Evolutionary conservation across 139 green algal species (phyloP).

Genomic region (Auxenochlorella pyrenoidosa): DNA sequence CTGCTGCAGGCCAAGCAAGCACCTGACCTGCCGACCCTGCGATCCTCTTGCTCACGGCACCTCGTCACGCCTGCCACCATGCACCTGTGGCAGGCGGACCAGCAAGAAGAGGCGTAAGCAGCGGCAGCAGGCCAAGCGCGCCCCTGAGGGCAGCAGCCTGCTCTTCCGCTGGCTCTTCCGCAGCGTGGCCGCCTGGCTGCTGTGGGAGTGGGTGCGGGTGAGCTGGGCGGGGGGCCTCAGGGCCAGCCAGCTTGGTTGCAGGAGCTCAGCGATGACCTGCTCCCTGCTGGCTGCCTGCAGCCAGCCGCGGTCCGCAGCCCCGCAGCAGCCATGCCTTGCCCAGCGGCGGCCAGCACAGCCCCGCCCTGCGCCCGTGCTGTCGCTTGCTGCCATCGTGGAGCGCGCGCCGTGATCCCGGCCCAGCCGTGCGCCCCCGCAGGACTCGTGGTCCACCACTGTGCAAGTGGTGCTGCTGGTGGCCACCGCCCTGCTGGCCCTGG

Average conservation of each 20-base stretch:
- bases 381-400: no score
- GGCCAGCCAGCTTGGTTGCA: background rate
- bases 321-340: background rate
- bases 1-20: no score
- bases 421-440: slow-evolving; percentile 9
- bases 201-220: slow-evolving; percentile 50
- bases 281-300: no score
- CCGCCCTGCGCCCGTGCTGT: no score
- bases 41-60: background rate
- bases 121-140: background rate
- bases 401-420: no score
- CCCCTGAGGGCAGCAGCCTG: slow-evolving; percentile 6
- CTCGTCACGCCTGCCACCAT: background rate
- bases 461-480: slow-evolving; percentile 44
- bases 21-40: no score
- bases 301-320: no score
- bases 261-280: no score
- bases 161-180: slow-evolving; percentile 58
- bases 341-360: background rate
- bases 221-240: background rate
- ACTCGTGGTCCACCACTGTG: slow-evolving; percentile 39
- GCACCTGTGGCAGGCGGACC: slow-evolving; percentile 3
- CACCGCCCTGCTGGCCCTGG: slow-evolving; percentile 35
- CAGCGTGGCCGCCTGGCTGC: slow-evolving; percentile 39
- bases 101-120: slow-evolving; percentile 44